Evolutionary conservation across 225 moss, liverwort and hornwort species (phyloP).

Genomic region (Straminergon stramineum): DNA sequence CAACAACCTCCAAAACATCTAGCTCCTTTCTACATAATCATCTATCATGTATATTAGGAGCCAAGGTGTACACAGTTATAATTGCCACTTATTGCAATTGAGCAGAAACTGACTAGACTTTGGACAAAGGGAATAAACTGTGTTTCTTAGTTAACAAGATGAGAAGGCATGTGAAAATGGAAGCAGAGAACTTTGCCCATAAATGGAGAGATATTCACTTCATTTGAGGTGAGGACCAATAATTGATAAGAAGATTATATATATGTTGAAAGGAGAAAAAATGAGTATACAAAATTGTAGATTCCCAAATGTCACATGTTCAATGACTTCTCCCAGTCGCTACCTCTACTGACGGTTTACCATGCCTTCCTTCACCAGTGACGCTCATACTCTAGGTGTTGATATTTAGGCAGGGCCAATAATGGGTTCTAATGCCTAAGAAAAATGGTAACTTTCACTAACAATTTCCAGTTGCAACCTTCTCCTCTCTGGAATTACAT

Average conservation of each 20-base stretch:
- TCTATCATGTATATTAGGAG: not conserved
- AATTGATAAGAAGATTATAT: not conserved
- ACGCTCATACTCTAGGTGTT: not conserved
- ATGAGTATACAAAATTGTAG: not conserved
- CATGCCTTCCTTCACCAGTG: not conserved
- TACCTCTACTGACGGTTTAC: not conserved
- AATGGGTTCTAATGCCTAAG: not conserved
- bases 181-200: not conserved
- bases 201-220: not conserved
- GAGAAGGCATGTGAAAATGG: not conserved
- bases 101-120: not conserved
- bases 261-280: not conserved
- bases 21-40: too few species aligned
- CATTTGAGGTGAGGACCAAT: not conserved
- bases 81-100: not conserved
- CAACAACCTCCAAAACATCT: not conserved
- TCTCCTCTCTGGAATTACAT: conserved; percentile 60
- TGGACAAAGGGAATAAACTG: not conserved
- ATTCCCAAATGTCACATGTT: too few species aligned
- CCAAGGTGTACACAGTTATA: not conserved
- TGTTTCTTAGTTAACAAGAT: not conserved
- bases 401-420: too few species aligned
- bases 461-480: conserved; percentile 51
- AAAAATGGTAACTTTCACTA: conserved; percentile 21
- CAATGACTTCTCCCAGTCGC: not conserved